Percentiles rank a stretch among this genome's conserved stretches.
Evolutionary conservation across 805 yeast genomes (phyloP).

Genomic region (Hanseniaspora osmophila): DNA sequence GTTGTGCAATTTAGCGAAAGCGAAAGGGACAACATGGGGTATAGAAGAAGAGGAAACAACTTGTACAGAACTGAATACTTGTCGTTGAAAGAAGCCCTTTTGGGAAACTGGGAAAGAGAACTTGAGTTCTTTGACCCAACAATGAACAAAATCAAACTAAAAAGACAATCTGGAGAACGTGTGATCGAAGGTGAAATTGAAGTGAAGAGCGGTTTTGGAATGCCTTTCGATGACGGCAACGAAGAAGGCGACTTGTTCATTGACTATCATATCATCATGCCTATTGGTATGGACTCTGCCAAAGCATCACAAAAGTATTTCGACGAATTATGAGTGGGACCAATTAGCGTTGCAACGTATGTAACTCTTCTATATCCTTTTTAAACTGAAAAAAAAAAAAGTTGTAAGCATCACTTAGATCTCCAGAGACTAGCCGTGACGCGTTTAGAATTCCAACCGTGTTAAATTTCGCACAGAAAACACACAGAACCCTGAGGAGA

Average conservation of each 20-base stretch:
- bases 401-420: no score
- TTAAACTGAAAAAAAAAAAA: no score
- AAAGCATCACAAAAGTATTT: neutral
- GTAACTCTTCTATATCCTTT: no score
- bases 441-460: no score
- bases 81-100: conserved; percentile 52
- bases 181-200: conserved; percentile 63
- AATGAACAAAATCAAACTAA: conserved; percentile 30
- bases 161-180: conserved; percentile 36
- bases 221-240: conserved; percentile 44
- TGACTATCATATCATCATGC: conserved; percentile 34
- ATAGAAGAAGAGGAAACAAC: conserved; percentile 60
- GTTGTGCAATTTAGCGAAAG: conserved; percentile 44
- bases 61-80: conserved; percentile 73
- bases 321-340: conserved; percentile 5
- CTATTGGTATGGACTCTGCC: conserved; percentile 13
- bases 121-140: conserved; percentile 54
- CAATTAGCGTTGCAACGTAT: neutral
- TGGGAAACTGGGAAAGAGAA: conserved; percentile 69
- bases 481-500: no score
- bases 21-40: conserved; percentile 50
- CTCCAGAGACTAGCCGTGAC: no score
- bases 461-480: no score
- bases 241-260: conserved; percentile 41
- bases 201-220: conserved; percentile 58